A percentile compares a stretch with the other conserved stretches of the same genome.
phyloP scores from a whole-genome alignment of 345 rosid species.

The Eucalyptus pauciflora region DNA sequence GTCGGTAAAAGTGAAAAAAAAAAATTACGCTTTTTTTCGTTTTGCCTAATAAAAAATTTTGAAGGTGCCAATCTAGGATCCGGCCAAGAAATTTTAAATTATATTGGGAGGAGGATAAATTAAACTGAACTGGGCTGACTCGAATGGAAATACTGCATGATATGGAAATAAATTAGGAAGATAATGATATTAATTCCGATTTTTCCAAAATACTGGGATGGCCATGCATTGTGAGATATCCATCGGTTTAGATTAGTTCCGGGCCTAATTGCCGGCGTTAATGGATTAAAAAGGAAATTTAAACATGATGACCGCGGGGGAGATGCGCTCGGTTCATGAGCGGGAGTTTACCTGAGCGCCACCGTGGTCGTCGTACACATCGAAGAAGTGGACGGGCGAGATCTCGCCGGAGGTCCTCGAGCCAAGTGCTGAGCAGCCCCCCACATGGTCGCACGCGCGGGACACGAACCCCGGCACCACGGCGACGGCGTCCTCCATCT shows the following conservation, averaged over 20 bases:
- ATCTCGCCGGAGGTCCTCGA: conserved; percentile 28
- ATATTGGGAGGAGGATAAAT: neutral
- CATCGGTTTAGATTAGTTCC: neutral
- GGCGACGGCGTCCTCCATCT: conserved; percentile 62
- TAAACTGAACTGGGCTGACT: neutral
- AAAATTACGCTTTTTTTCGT: neutral
- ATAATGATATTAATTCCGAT: neutral
- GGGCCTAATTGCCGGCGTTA: neutral
- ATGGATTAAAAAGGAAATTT: neutral
- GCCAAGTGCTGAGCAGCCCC: conserved; percentile 24
- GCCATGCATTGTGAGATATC: neutral
- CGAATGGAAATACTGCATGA: neutral
- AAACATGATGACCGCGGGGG: neutral
- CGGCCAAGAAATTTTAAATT: neutral
- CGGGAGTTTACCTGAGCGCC: conserved; percentile 37
- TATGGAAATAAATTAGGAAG: neutral
- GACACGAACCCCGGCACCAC: conserved; percentile 36
- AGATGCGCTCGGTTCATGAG: neutral
- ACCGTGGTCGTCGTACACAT: conserved; percentile 72
- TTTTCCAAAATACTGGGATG: neutral
- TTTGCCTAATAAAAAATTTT: neutral
- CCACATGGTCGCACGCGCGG: conserved; percentile 17
- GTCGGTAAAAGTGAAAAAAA: neutral
- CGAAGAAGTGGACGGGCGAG: conserved; percentile 57
- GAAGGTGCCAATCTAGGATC: neutral